Evolutionary conservation across 257 asterid genomes (phyloP), one percentile per base, ranked within the genome.

Genomic region (Avicennia marina): DNA sequence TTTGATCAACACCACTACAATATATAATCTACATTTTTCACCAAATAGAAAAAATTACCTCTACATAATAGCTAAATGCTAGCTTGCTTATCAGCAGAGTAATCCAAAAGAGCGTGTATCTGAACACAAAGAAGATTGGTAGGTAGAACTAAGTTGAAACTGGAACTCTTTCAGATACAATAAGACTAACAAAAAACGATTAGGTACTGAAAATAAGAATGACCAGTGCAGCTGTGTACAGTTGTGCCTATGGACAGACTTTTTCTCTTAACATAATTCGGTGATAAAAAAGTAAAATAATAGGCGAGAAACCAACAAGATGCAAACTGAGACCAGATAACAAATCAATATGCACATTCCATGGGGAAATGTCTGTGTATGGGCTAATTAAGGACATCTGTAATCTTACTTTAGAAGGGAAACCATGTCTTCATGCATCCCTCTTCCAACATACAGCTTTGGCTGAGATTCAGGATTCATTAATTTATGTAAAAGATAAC

Each of bases 1-100:
- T 21, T 60, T 33, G 56, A 52, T 54, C 51, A n/a, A 34, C 39
- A 63, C 44, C 15, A 11, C 41, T 31, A 16, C 47, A 41, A 48
- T 26, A 60, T 54, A 65, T 4, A 69, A 53, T 41, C 34, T 20
- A 56, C 16, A 61, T 10, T 58, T 50, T 17, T 11, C 25, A 64
- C 26, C 11, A 40, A 18, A 46, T 22, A 50, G 49, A 32, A 66
- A 34, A 56, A 64, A 29, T 70, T 70, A 93, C 99, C 95, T 93
- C 99, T 57, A 93, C 95, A 80, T 86, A 93, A 73, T 86, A 93
- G 89, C 99, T 93, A 85, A 93, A 93, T 48, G 95, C 90, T 44
- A 93, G 85, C 79, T 93, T 93, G 95, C 94, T 72, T 77, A 89
- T 86, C 58, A 93, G 64, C 67, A 93, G 81, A 69, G 86, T 78